phyloP scores from a whole-genome alignment of 1,284 basidiomycete genomes.

The Ustilago loliicola region DNA sequence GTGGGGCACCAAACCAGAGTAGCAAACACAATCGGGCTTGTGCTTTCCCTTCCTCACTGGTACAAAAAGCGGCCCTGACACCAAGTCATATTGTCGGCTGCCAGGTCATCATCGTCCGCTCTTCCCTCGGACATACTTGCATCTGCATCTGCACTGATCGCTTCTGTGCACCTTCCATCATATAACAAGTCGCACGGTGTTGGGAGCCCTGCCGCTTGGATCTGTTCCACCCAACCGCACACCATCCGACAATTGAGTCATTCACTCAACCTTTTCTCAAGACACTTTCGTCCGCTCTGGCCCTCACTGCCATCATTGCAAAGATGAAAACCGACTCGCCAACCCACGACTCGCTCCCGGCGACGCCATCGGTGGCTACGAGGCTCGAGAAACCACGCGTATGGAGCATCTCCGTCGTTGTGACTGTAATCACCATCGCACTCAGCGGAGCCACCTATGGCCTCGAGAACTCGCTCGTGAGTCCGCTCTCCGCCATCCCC shows the following conservation, averaged over 20 bases:
- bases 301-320: neutral
- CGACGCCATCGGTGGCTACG: constrained; percentile 11
- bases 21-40: neutral
- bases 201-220: neutral
- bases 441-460: constrained; percentile 54
- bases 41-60: neutral
- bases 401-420: constrained; percentile 42
- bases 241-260: neutral
- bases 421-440: constrained; percentile 51
- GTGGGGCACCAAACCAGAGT: neutral
- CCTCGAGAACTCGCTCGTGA: constrained; percentile 59
- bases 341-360: constrained; percentile 8
- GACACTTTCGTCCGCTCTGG: neutral
- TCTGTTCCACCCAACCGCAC: neutral
- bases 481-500: constrained; percentile 57
- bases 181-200: neutral
- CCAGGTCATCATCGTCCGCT: neutral
- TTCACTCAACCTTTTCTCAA: neutral
- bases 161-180: neutral
- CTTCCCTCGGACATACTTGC: neutral
- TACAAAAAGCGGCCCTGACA: constrained; percentile 1
- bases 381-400: constrained; percentile 15
- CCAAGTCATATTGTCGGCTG: neutral
- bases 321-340: constrained; percentile 18
- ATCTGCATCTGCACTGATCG: neutral